Percentiles rank a stretch among this genome's conserved stretches.
phyloP scores from a whole-genome alignment of 2,329 filamentous ascomycete genomes.

The Phyllosticta ampelicida region DNA sequence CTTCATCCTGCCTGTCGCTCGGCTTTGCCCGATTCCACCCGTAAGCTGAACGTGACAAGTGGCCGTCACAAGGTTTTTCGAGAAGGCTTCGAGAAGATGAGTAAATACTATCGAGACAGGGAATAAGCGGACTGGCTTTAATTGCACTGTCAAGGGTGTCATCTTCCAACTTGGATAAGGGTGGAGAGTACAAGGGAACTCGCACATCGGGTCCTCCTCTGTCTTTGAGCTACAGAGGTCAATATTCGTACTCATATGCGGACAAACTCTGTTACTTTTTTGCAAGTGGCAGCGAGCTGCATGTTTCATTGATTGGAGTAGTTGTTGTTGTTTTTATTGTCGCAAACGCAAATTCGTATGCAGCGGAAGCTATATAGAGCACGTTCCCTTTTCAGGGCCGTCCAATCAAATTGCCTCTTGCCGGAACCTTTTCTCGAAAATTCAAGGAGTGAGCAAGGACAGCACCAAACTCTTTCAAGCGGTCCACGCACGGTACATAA shows the following conservation, averaged over 20 bases:
- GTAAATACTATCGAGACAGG: not conserved
- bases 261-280: not conserved
- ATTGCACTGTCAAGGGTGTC: not conserved
- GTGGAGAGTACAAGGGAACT: not conserved
- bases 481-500: constrained; percentile 76
- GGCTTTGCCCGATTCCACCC: not conserved
- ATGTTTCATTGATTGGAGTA: not conserved
- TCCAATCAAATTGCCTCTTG: not conserved
- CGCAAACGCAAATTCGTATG: not conserved
- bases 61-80: not conserved
- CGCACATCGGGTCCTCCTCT: not conserved
- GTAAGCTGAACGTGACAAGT: not conserved
- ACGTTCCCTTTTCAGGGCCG: not conserved
- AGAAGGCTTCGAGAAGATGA: not conserved
- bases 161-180: not conserved
- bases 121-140: not conserved
- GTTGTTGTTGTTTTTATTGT: too few species aligned
- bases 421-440: not conserved
- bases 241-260: not conserved
- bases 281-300: not conserved
- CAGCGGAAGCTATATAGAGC: not conserved
- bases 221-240: not conserved
- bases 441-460: not conserved
- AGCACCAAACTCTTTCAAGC: not conserved
- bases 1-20: not conserved